phyloP scores from a whole-genome alignment of 441 rosid species.

The Eutrema salsugineum region DNA sequence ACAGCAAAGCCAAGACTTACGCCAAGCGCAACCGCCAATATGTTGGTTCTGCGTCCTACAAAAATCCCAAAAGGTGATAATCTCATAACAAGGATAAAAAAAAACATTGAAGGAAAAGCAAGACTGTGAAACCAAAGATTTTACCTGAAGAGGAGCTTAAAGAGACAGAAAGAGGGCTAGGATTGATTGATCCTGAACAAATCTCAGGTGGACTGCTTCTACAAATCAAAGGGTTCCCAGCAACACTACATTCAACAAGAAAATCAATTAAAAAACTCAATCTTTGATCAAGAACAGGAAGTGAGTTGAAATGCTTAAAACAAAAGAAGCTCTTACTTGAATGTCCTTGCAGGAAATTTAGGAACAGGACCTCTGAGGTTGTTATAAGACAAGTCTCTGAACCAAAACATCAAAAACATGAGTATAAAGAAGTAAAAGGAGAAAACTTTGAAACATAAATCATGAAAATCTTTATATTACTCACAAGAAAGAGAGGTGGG shows the following conservation, averaged over 20 bases:
- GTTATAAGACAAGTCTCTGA: slow-evolving; percentile 90
- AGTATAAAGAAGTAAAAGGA: background rate
- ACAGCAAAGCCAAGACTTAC: slow-evolving; percentile 53
- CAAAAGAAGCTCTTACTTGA: slow-evolving; percentile 46
- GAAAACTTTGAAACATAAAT: slow-evolving; percentile 10
- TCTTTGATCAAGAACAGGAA: background rate
- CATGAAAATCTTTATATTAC: slow-evolving; percentile 32
- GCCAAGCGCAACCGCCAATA: slow-evolving; percentile 66
- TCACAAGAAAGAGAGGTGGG: slow-evolving; percentile 82
- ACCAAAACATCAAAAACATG: slow-evolving; percentile 18
- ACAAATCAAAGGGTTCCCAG: slow-evolving; percentile 79
- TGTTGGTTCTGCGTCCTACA: slow-evolving; percentile 55
- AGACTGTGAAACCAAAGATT: background rate
- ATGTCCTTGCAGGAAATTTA: slow-evolving; percentile 64
- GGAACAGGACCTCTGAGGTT: slow-evolving; percentile 83
- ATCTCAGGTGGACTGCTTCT: slow-evolving; percentile 41
- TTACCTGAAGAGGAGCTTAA: slow-evolving; percentile 53
- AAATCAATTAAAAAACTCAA: background rate
- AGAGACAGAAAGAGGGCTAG: slow-evolving; percentile 47
- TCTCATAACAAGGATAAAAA: background rate
- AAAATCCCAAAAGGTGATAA: slow-evolving; percentile 13
- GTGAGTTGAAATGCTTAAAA: background rate
- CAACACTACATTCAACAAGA: slow-evolving; percentile 45
- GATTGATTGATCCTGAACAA: slow-evolving; percentile 57
- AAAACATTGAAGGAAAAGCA: background rate